These are phyloP conservation scores for Calonectria pseudoturangicola DNA, from an alignment of 2,329 filamentous ascomycete genomes.

Conservation along the genomic window DNA sequence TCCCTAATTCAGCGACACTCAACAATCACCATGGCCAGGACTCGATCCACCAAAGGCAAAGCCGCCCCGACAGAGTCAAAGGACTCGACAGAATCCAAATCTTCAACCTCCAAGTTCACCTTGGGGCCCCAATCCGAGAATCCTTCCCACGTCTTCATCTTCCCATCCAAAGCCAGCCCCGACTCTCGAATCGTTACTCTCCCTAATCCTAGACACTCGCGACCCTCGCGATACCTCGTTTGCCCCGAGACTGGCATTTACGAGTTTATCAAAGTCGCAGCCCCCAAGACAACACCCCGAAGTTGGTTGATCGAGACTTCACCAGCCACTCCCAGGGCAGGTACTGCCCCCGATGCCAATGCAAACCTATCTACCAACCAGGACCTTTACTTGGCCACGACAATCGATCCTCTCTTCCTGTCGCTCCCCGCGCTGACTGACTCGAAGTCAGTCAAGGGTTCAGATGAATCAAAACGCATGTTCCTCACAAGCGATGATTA, in stretches of 20 bases:
- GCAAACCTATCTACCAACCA: slow-evolving; percentile 75
- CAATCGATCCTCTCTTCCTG: slow-evolving; percentile 89
- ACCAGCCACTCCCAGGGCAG: slow-evolving; percentile 35
- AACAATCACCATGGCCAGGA: slow-evolving; percentile 66
- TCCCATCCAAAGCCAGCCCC: slow-evolving; percentile 73
- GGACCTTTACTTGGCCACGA: slow-evolving; percentile 88
- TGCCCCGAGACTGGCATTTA: slow-evolving; percentile 78
- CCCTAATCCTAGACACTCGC: slow-evolving; percentile 74
- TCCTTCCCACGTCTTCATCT: slow-evolving; percentile 75
- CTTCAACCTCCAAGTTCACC: slow-evolving; percentile 62
- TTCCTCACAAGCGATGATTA: slow-evolving; percentile 84
- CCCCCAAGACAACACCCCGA: slow-evolving; percentile 71
- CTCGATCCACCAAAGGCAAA: slow-evolving; percentile 67
- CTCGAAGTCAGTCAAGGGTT: slow-evolving; percentile 61
- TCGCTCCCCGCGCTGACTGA: slow-evolving; percentile 82
- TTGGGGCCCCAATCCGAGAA: slow-evolving; percentile 64
- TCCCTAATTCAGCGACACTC: slow-evolving; percentile 2
- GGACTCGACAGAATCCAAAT: slow-evolving; percentile 55
- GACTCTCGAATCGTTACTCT: slow-evolving; percentile 76
- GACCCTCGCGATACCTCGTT: slow-evolving; percentile 75
- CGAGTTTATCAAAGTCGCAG: slow-evolving; percentile 77
- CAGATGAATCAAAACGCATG: slow-evolving; percentile 73
- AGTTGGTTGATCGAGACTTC: slow-evolving; percentile 76
- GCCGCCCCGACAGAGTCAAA: slow-evolving; percentile 51
- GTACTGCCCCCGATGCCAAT: slow-evolving; percentile 46